Evolutionary conservation across 2,329 filamentous ascomycete genomes (phyloP).

Genomic region (Colletotrichum euphorbiae): DNA sequence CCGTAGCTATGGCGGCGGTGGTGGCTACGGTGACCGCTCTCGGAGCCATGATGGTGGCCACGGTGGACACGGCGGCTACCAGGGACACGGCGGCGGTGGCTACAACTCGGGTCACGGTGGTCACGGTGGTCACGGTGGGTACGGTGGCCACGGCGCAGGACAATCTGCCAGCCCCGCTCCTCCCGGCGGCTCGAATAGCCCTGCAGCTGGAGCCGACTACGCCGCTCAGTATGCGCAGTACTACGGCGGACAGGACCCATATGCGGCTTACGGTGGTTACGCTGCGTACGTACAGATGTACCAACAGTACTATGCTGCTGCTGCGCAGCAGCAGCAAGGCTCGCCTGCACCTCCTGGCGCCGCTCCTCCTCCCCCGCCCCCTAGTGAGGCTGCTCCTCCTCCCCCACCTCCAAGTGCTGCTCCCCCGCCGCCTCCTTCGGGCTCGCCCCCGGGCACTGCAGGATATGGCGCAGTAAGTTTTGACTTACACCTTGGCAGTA

Average conservation of each 20-base stretch:
- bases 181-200: constrained; percentile 50
- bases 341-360: constrained; percentile 60
- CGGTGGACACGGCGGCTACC: constrained; percentile 52
- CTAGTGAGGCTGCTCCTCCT: constrained; percentile 70
- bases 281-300: constrained; percentile 81
- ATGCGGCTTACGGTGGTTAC: constrained; percentile 92
- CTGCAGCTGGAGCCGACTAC: constrained; percentile 67
- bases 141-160: constrained; percentile 39
- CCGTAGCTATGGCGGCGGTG: constrained; percentile 67
- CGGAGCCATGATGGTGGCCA: constrained; percentile 51
- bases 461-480: constrained; percentile 73
- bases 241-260: constrained; percentile 81
- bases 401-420: constrained; percentile 68
- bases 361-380: constrained; percentile 69
- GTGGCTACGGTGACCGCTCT: constrained; percentile 57
- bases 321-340: constrained; percentile 61
- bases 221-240: constrained; percentile 87
- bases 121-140: constrained; percentile 49
- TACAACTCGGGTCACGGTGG: constrained; percentile 46
- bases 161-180: constrained; percentile 44
- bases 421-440: constrained; percentile 64
- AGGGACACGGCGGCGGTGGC: constrained; percentile 47
- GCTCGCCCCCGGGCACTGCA: constrained; percentile 62
- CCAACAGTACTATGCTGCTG: constrained; percentile 74
- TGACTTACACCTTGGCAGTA: background rate